Evolutionary conservation across 768 basidiomycete species (phyloP).

Genomic region (Dentipellis fragilis): DNA sequence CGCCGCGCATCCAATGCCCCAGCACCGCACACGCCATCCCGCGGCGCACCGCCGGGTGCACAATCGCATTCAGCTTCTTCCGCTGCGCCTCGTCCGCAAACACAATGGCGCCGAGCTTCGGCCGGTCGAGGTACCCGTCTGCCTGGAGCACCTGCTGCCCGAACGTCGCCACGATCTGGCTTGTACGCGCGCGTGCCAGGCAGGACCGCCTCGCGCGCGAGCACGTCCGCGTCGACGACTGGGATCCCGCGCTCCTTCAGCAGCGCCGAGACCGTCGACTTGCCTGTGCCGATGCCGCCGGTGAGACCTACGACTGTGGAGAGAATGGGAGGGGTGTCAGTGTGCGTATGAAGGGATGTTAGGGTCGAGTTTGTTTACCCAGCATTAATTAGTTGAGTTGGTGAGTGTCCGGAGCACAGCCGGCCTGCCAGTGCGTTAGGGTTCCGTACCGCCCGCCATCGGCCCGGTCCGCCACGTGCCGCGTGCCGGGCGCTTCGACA

Average conservation of each 20-base stretch:
- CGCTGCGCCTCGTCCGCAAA: slow-evolving; percentile 72
- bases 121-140: slow-evolving; percentile 72
- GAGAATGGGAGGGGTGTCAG: no score
- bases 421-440: no score
- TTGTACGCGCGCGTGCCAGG: slow-evolving; percentile 71
- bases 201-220: slow-evolving; percentile 78
- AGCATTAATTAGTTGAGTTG: no score
- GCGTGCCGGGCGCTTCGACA: no score
- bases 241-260: slow-evolving; percentile 60
- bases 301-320: slow-evolving; percentile 82
- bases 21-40: slow-evolving; percentile 67
- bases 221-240: slow-evolving; percentile 87
- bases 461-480: no score
- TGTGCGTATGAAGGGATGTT: no score
- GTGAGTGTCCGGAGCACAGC: no score
- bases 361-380: no score
- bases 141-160: slow-evolving; percentile 55
- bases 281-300: slow-evolving; percentile 93
- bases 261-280: slow-evolving; percentile 81
- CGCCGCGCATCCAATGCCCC: slow-evolving; percentile 64
- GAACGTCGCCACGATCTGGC: slow-evolving; percentile 59
- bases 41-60: slow-evolving; percentile 83
- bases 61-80: slow-evolving; percentile 67
- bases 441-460: no score
- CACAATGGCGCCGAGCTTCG: slow-evolving; percentile 73